phyloP scores from a whole-genome alignment of 768 basidiomycete species.

The Tremella mesenterica region DNA sequence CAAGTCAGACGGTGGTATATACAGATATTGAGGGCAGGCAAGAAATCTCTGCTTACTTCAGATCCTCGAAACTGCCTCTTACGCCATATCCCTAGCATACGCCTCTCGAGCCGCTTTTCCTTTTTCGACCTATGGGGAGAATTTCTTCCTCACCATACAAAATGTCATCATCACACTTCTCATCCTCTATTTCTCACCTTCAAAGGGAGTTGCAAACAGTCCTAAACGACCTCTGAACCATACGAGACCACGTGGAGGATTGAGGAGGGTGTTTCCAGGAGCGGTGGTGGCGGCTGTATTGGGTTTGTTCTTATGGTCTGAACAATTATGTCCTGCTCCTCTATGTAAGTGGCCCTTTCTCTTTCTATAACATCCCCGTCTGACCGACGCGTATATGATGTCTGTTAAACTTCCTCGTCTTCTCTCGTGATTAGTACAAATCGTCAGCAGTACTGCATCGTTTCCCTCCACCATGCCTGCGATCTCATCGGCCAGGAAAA shows the following conservation, averaged over 20 bases:
- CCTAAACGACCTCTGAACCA: conserved; percentile 3
- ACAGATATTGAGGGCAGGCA: too few species aligned
- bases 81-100: conserved; percentile 82
- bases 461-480: neutral
- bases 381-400: neutral
- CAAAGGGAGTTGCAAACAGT: conserved; percentile 5
- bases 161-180: conserved; percentile 80
- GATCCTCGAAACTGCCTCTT: conserved; percentile 75
- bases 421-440: too few species aligned
- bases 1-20: neutral
- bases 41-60: too few species aligned
- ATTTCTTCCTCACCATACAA: conserved; percentile 82
- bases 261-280: conserved; percentile 25
- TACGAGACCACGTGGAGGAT: conserved; percentile 9
- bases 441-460: too few species aligned
- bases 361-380: neutral
- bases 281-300: conserved; percentile 15
- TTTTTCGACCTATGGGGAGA: conserved; percentile 97
- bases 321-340: conserved; percentile 26
- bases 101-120: conserved; percentile 77
- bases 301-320: conserved; percentile 29
- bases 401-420: neutral
- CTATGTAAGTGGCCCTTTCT: conserved; percentile 28
- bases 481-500: conserved; percentile 44
- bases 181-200: conserved; percentile 57